A percentile compares a stretch with the other conserved stretches of the same genome.
phyloP scores from a whole-genome alignment of 2,329 filamentous ascomycete genomes.

The Aspergillus sp. region DNA sequence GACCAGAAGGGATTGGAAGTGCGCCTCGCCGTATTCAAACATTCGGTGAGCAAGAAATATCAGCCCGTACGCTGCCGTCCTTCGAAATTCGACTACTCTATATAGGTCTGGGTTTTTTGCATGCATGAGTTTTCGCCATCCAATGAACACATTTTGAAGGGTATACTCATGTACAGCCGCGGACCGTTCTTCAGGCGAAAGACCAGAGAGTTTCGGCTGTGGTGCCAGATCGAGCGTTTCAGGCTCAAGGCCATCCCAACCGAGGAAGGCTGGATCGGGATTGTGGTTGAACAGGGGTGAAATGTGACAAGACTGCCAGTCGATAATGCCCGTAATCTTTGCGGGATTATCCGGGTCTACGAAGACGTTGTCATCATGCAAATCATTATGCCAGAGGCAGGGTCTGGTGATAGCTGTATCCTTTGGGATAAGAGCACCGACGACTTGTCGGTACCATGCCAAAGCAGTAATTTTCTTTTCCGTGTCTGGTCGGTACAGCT shows the following conservation, averaged over 20 bases:
- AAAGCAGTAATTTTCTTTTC: constrained; percentile 27
- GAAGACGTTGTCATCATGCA: constrained; percentile 33
- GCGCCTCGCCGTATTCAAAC: constrained; percentile 32
- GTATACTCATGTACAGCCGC: constrained; percentile 26
- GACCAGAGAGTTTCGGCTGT: constrained; percentile 21
- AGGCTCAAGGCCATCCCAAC: constrained; percentile 28
- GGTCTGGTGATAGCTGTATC: constrained; percentile 21
- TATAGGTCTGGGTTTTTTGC: constrained; percentile 27
- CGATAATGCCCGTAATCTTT: constrained; percentile 30
- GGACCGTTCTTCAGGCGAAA: constrained; percentile 23
- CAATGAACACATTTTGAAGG: constrained; percentile 24
- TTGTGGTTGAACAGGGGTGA: constrained; percentile 30
- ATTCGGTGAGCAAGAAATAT: constrained; percentile 31
- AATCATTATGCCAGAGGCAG: constrained; percentile 30
- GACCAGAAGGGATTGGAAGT: constrained; percentile 30
- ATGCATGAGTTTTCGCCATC: constrained; percentile 29
- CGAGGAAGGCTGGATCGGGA: constrained; percentile 27
- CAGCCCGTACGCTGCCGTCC: constrained; percentile 24
- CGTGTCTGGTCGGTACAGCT: constrained; percentile 27
- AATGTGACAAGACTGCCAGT: constrained; percentile 33
- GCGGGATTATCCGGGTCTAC: constrained; percentile 28
- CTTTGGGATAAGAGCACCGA: constrained; percentile 24
- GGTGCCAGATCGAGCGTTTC: constrained; percentile 28
- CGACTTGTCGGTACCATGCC: constrained; percentile 23
- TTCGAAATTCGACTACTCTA: constrained; percentile 22